Percentiles rank a stretch among this genome's conserved stretches.
Conservation (phyloP, 2,329 filamentous ascomycete species). For the Dryadomyces sulphureus region DNA sequence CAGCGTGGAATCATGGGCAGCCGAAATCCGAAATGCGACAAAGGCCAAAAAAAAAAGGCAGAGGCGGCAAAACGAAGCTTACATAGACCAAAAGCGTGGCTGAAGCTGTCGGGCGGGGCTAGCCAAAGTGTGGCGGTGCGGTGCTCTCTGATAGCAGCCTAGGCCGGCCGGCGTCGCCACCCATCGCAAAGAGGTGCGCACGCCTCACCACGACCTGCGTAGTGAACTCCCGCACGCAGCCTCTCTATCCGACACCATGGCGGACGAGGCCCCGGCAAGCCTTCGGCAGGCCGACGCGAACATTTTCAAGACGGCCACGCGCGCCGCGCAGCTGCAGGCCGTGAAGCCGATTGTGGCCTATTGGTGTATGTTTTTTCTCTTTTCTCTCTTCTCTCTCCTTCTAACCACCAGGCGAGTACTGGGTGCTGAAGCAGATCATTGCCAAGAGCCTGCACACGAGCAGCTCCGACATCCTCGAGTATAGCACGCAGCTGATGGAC, state of each 20-base stretch:
- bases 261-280: conserved; percentile 51
- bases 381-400: not conserved
- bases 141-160: too few relatives aligned
- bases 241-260: conserved; percentile 42
- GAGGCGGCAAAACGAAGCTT: not conserved
- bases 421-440: conserved; percentile 85
- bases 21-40: not conserved
- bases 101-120: too few relatives aligned
- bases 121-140: too few relatives aligned
- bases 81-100: too few relatives aligned
- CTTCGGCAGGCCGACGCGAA: conserved; percentile 71
- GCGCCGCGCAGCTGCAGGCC: conserved; percentile 70
- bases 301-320: conserved; percentile 55
- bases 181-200: too few relatives aligned
- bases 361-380: conserved; percentile 56
- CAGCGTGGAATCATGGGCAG: conserved; percentile 1
- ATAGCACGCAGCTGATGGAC: conserved; percentile 77
- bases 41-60: not conserved
- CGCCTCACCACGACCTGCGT: too few relatives aligned
- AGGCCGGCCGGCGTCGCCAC: too few relatives aligned
- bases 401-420: conserved; percentile 59
- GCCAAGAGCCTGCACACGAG: conserved; percentile 61
- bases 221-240: too few relatives aligned
- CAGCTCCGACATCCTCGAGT: conserved; percentile 65
- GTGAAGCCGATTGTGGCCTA: conserved; percentile 83